These are phyloP conservation scores for Metschnikowia proteae DNA, from an alignment of 805 yeast genomes.

Conservation along the genomic window DNA sequence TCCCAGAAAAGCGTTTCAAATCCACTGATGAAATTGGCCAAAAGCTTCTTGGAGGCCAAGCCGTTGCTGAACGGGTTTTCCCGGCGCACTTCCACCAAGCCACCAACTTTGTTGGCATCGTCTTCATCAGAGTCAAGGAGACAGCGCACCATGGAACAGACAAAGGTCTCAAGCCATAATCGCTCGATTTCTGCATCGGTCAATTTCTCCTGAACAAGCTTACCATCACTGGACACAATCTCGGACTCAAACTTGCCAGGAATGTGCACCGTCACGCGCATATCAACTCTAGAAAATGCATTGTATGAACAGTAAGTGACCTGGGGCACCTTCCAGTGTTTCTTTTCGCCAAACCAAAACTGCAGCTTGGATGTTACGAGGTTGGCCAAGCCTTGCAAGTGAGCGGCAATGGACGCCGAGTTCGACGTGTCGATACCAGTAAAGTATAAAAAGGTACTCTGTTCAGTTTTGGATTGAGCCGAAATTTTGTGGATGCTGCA, in stretches of 20 bases:
- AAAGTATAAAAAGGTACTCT: conserved; percentile 71
- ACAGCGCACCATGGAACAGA: conserved; percentile 71
- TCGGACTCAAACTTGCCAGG: conserved; percentile 69
- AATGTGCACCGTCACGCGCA: conserved; percentile 66
- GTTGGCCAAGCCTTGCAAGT: conserved; percentile 63
- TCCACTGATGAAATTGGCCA: conserved; percentile 51
- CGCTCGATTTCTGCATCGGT: conserved; percentile 52
- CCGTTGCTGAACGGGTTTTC: conserved; percentile 65
- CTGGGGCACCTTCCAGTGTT: conserved; percentile 65
- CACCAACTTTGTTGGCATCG: conserved; percentile 47
- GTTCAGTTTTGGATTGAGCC: conserved; percentile 42
- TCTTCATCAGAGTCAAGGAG: conserved; percentile 68
- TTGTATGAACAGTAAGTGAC: conserved; percentile 67
- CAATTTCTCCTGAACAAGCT: conserved; percentile 47
- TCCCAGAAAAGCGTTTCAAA: conserved; percentile 63
- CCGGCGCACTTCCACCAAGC: conserved; percentile 80
- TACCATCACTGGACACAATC: conserved; percentile 50
- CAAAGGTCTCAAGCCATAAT: conserved; percentile 50
- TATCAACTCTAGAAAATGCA: conserved; percentile 57
- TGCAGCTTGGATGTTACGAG: conserved; percentile 58
- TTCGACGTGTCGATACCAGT: conserved; percentile 75
- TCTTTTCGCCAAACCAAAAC: conserved; percentile 76
- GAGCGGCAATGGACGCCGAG: conserved; percentile 75
- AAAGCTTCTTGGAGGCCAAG: conserved; percentile 40
- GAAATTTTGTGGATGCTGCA: conserved; percentile 46